Conservation (phyloP, 495 filamentous ascomycete genomes). For the Glutinoglossum americanum region DNA sequence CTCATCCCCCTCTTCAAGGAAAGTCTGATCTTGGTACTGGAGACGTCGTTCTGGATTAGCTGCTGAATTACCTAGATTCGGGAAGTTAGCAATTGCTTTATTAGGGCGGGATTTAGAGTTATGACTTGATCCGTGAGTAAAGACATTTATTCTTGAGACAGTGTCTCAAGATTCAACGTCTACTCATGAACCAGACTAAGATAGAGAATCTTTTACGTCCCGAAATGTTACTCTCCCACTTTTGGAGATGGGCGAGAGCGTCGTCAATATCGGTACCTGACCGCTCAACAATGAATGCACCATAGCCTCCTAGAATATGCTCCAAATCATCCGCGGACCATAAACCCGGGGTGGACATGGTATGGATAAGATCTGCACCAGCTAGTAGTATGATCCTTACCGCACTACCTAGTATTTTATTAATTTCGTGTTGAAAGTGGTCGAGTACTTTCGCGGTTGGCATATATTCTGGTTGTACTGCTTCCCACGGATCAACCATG, state of each 20-base stretch:
- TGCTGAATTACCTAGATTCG: conserved; percentile 82
- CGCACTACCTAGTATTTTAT: conserved; percentile 47
- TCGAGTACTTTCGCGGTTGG: conserved; percentile 77
- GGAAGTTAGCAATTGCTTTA: too few relatives aligned
- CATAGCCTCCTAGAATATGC: conserved; percentile 70
- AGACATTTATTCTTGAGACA: too few relatives aligned
- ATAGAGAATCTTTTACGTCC: too few relatives aligned
- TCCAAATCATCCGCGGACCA: conserved; percentile 71
- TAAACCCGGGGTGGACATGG: conserved; percentile 53
- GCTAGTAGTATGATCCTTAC: conserved; percentile 55
- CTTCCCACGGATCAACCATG: conserved; percentile 73
- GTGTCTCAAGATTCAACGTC: too few relatives aligned
- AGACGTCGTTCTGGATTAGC: conserved; percentile 77
- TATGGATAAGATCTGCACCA: conserved; percentile 72
- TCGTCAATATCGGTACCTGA: conserved; percentile 78
- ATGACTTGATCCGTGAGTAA: too few relatives aligned
- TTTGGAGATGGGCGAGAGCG: conserved; percentile 50
- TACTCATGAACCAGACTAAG: too few relatives aligned
- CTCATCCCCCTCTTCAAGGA: conserved; percentile 69
- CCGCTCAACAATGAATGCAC: conserved; percentile 76
- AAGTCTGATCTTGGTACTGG: conserved; percentile 20
- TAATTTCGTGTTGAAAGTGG: conserved; percentile 78
- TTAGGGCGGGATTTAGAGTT: too few relatives aligned
- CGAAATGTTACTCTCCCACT: conserved; percentile 46
- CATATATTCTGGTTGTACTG: conserved; percentile 55